phyloP scores from a whole-genome alignment of 306 rosid genomes.

The Malus domestica region ASM211411v1 NC_041800.1:32403733-32404232 shows the following conservation, averaged over 20 bases:
- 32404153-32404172: not conserved
- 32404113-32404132: constrained; percentile 26
- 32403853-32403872: not conserved
- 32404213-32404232: not conserved
- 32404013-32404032: constrained; percentile 32
- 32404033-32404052: constrained; percentile 42
- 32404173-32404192: not conserved
- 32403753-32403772: not conserved
- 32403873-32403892: not conserved
- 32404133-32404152: not conserved
- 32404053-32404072: constrained; percentile 32
- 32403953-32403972: not conserved
- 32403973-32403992: not conserved
- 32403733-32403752: not conserved
- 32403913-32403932: not conserved
- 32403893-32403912: not conserved
- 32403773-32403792: not conserved
- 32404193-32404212: not conserved
- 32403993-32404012: not conserved
- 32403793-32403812: not conserved
- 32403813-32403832: not conserved
- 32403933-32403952: not conserved
- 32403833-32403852: not conserved
- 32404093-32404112: constrained; percentile 21
- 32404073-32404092: constrained; percentile 49